Evolutionary conservation across 192 early-diverging fungal genomes (phyloP), one percentile per base, ranked within the genome.

Genomic region (Coemansia sp.): DNA sequence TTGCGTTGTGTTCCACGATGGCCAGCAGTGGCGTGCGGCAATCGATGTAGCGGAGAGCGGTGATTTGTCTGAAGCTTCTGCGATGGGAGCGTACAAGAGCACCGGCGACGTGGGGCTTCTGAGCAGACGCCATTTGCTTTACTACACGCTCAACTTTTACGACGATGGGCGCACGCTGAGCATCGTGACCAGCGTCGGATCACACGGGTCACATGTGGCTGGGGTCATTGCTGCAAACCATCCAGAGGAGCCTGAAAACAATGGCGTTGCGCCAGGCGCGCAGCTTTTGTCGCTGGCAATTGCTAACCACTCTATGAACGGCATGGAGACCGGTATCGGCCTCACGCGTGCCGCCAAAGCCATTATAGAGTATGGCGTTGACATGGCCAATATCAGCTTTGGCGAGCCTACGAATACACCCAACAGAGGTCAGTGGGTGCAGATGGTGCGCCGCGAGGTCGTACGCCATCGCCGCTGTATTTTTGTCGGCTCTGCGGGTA

Each of bases 181-280:
- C 71, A 93, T 97, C 66, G 96, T 96, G 30, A 91, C 90, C 29
- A 72, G 87, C 39, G 86, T 87, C 52, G 92, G 94, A n/a, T 72
- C 86, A 25, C 97, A 99, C 70, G 91, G 92, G 23, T 97, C 92
- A 6, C 97, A 99, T 64, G 97, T 99, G 54, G 94, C 95, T 32
- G 92, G 90, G 22, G 98, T 99, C 67, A 81, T 93, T 19, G 93
- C 93, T 2, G 95, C 94, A 10, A 78, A 95, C 79, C 88, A 91
- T 68, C 92, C 94, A 5, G 91, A 95, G 7, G 90, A 94, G 50
- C 90, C 91, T 5, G 83, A 81, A 31, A 78, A 91, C 53, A 92
- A 95, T 72, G 97, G 97, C 69, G 91, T 91, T 36, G 97, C 97
- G 6, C 97, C 97, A 0, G 97, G 95, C 57, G 94, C 95, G 11